Percentiles rank a stretch among this genome's conserved stretches.
Conservation (phyloP, 306 rosid genomes). For the Cucumis melo region DNA sequence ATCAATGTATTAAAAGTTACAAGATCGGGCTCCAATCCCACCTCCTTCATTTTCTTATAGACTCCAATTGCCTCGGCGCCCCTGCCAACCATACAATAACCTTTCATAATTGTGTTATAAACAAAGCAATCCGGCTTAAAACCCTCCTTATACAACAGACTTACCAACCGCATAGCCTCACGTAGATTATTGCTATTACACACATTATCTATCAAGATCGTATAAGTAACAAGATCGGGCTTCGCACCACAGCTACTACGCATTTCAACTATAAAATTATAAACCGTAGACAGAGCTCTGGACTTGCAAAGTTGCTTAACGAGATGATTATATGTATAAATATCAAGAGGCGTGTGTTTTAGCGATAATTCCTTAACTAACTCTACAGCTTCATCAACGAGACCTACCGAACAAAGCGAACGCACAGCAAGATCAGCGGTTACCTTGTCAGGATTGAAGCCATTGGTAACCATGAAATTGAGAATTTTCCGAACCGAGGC, state of each 20-base stretch:
- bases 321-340: slow-evolving; percentile 49
- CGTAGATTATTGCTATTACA: slow-evolving; percentile 60
- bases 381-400: slow-evolving; percentile 40
- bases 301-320: slow-evolving; percentile 57
- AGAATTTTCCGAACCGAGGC: slow-evolving; percentile 43
- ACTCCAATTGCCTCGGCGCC: slow-evolving; percentile 67
- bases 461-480: slow-evolving; percentile 50
- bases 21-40: slow-evolving; percentile 73
- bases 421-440: slow-evolving; percentile 57
- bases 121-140: slow-evolving; percentile 71
- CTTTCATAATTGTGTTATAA: slow-evolving; percentile 79
- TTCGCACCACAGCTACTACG: slow-evolving; percentile 20
- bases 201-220: slow-evolving; percentile 72
- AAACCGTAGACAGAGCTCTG: slow-evolving; percentile 27
- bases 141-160: slow-evolving; percentile 52
- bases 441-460: slow-evolving; percentile 41
- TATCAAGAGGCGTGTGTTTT: slow-evolving; percentile 47
- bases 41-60: slow-evolving; percentile 64
- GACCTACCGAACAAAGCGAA: slow-evolving; percentile 39
- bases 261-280: slow-evolving; percentile 47
- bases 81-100: slow-evolving; percentile 56
- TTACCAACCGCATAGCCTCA: slow-evolving; percentile 47
- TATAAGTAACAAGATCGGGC: slow-evolving; percentile 76
- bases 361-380: slow-evolving; percentile 36
- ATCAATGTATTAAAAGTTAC: slow-evolving; percentile 74